Conservation (phyloP, 768 basidiomycete species). For the Podaxis sp. region DNA sequence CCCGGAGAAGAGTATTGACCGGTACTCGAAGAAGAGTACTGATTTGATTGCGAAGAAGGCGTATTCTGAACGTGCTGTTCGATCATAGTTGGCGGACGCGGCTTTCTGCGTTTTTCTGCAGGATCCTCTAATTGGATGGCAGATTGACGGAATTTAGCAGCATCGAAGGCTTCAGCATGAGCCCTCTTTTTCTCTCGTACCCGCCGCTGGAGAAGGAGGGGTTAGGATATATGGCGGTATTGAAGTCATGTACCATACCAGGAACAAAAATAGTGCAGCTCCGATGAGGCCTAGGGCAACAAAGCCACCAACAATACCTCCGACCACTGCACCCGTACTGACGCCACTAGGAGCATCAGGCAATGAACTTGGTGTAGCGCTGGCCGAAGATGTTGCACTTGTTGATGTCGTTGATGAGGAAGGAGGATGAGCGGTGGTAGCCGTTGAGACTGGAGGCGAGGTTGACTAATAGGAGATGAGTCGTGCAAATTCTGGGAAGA, state of each 20-base stretch:
- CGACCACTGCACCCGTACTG: slow-evolving; percentile 9
- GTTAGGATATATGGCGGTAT: neutral
- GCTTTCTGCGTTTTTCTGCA: slow-evolving; percentile 5
- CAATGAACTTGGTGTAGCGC: neutral
- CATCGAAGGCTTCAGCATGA: slow-evolving; percentile 13
- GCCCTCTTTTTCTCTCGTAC: neutral
- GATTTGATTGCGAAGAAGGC: neutral
- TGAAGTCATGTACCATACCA: neutral
- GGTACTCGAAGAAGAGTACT: neutral
- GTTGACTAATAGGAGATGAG: neutral
- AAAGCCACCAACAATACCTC: slow-evolving; percentile 10
- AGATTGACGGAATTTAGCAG: slow-evolving; percentile 17
- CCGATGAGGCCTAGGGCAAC: slow-evolving; percentile 7
- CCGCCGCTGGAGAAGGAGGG: neutral
- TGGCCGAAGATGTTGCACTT: neutral
- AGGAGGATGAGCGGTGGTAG: neutral
- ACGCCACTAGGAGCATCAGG: neutral
- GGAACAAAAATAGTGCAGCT: slow-evolving; percentile 6
- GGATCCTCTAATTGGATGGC: slow-evolving; percentile 16
- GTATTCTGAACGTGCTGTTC: slow-evolving; percentile 11
- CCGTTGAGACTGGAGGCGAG: neutral
- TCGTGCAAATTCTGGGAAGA: neutral
- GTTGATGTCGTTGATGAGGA: neutral
- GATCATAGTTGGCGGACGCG: slow-evolving; percentile 17
- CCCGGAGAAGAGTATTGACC: neutral